A percentile compares a stretch with the other conserved stretches of the same genome.
Conservation (phyloP, 371 early-diverging fungal species). For the Mucor racemosus region DNA sequence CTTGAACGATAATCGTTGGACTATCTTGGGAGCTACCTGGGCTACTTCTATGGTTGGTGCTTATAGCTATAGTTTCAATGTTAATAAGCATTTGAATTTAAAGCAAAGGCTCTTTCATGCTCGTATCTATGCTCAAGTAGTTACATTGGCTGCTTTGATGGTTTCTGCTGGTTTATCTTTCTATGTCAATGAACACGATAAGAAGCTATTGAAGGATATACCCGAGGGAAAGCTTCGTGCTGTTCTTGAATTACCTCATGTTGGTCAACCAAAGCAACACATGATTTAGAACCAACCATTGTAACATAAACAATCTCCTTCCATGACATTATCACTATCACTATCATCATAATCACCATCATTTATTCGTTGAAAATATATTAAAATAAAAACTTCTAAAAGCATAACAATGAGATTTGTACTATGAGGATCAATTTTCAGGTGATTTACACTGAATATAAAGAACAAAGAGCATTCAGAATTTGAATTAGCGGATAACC, state of each 20-base stretch:
- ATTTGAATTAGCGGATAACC: no score
- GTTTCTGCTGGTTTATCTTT: constrained; percentile 10
- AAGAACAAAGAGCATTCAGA: no score
- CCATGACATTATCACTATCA: not conserved
- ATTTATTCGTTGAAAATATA: not conserved
- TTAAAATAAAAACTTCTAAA: not conserved
- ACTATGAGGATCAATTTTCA: no score
- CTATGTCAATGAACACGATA: constrained; percentile 14
- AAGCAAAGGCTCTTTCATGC: constrained; percentile 16
- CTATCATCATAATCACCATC: not conserved
- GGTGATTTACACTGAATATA: no score
- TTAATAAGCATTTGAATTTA: not conserved
- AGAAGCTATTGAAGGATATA: constrained; percentile 6
- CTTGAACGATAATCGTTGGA: constrained; percentile 15
- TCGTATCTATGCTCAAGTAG: constrained; percentile 20
- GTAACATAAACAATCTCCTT: not conserved
- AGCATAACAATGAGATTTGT: no score
- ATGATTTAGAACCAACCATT: not conserved
- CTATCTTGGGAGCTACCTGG: constrained; percentile 16
- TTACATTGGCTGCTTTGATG: constrained; percentile 11
- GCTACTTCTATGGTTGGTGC: constrained; percentile 11
- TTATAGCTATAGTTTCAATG: constrained; percentile 4
- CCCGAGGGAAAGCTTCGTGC: constrained; percentile 17
- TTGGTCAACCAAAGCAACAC: constrained; percentile 1
- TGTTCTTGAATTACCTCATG: constrained; percentile 16